Base-by-base conservation (phyloP, 1,284 basidiomycete genomes). In the Ustilago xerochloae region DNA sequence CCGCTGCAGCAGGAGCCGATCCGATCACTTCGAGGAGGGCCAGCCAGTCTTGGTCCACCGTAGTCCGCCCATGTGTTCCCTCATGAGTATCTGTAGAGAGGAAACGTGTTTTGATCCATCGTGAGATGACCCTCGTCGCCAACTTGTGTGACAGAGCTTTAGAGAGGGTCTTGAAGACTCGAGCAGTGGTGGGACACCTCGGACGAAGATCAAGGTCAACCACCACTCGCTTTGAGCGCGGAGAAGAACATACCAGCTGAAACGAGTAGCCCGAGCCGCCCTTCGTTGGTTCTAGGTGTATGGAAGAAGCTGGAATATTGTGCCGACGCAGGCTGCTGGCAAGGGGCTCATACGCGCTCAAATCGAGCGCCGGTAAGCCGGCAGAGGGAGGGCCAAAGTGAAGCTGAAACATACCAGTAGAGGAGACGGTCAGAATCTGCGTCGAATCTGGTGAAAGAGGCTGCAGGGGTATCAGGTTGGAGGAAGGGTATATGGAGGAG, bases 311-410 rank as follows among this genome's bases (percentile, higher is more conserved):
- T 8, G 18, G 15, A 20, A 28, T 33, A 9, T 38, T 13, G 0
- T 62, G 20, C 9, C 6, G 38, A 15, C 41, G 1, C 9, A 61
- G 15, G 8, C 29, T 47, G 24, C 33, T 13, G 39, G 33, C 28
- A 26, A 65, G 20, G 22, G 54, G 55, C 6, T 47, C 63, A 28
- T 51, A 63, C 1, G 22, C 15, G 22, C 56, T 62, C n/a, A 73
- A n/a, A 22, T 67, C 60, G 24, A 73, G 56, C 13, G 48, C 10
- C 4, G 48, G 28, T 16, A 32, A 15, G 6, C 15, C 20, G 20
- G 64, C 29, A 2, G 64, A 63, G 4, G 69, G 69, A 8, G 58
- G 69, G 10, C 60, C 64, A n/a, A 73, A 52, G 26, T 73, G 69
- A 24, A 73, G 43, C 12, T 63, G 30, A 3, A 60, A 20, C 1